Percentiles rank a stretch among this genome's conserved stretches.
Conservation (phyloP, 495 filamentous ascomycete genomes). For the Podospora pseudopauciseta region DNA sequence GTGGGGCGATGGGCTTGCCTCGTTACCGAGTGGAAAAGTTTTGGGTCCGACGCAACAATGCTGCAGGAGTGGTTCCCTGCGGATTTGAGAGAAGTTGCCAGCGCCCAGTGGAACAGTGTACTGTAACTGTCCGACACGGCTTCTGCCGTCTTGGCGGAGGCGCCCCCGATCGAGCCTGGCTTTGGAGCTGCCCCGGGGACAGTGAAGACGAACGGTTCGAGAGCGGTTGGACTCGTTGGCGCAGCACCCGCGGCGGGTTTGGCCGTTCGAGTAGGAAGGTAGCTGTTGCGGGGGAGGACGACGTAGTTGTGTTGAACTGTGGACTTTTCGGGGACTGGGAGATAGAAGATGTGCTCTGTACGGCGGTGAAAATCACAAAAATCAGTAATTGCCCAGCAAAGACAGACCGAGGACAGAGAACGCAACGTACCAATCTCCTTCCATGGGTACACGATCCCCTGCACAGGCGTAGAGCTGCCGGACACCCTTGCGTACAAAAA, state of each 20-base stretch:
- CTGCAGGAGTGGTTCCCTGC: constrained; percentile 49
- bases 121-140: constrained; percentile 58
- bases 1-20: constrained; percentile 81
- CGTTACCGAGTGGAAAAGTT: constrained; percentile 72
- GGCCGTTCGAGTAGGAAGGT: constrained; percentile 32
- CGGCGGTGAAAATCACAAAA: not conserved
- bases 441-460: constrained; percentile 62
- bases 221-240: constrained; percentile 19
- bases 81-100: constrained; percentile 59
- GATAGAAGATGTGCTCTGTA: constrained; percentile 69
- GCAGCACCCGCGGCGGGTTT: constrained; percentile 31
- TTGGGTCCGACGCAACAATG: constrained; percentile 65
- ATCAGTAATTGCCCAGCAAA: not conserved
- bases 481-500: constrained; percentile 67
- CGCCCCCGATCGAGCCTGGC: constrained; percentile 48
- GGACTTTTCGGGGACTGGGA: constrained; percentile 88
- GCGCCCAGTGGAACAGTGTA: constrained; percentile 57
- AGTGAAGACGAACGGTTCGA: constrained; percentile 82
- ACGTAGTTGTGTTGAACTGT: constrained; percentile 87
- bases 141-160: constrained; percentile 42
- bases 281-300: constrained; percentile 70
- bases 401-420: constrained; percentile 6
- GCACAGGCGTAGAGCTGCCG: constrained; percentile 61
- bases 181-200: constrained; percentile 71
- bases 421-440: constrained; percentile 65